Evolutionary conservation across 805 yeast genomes (phyloP), one percentile per base, ranked within the genome.

Genomic region (Starmerella ratchasimensis): DNA sequence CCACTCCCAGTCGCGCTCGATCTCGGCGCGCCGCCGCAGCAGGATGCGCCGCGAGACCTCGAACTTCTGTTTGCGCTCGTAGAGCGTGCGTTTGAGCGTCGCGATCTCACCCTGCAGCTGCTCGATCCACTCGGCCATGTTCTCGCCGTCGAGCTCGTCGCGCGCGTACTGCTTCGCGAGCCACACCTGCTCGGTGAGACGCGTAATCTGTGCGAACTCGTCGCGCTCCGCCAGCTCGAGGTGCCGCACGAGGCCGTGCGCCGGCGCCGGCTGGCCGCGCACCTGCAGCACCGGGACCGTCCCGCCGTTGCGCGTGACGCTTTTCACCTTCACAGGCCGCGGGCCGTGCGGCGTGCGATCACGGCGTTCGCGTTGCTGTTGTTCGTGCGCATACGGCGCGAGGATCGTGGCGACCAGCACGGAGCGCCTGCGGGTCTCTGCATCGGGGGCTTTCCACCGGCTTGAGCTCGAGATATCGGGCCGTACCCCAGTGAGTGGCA

Each of bases 31-130:
- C 4, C 50, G 37, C 6, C 43, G 33, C n/a, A 31, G 10, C 26
- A 43, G 37, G 13, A 49, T 41, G 15, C 50, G 44, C 16, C 50
- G 40, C 22, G 40, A 47, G 15, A 47, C 47, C 25, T 49, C 50
- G 16, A 39, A 35, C 15, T 31, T 33, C 11, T 24, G 10, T 9
- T 10, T 31, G 11, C 26, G 26, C 17, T 39, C 23, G 8, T 21
- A 8, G 23, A 6, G 31, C n/a, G 28, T 33, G 23, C 3, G 17
- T 25, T 22, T 10, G 8, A 37, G 26, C 9, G 15, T 17, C n/a
- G 25, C 25, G 22, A 11, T 11, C 23, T 36, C 33, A 6, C 22
- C 33, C 13, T 23, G 14, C 22, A 47, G 32, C 7, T 11, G 14
- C 3, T 15, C 29, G n/a, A 41, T 24, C 42, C 46, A 37, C 7